Evolutionary conservation across 495 filamentous ascomycete species (phyloP).

Genomic region (Oidiodendron maius): DNA sequence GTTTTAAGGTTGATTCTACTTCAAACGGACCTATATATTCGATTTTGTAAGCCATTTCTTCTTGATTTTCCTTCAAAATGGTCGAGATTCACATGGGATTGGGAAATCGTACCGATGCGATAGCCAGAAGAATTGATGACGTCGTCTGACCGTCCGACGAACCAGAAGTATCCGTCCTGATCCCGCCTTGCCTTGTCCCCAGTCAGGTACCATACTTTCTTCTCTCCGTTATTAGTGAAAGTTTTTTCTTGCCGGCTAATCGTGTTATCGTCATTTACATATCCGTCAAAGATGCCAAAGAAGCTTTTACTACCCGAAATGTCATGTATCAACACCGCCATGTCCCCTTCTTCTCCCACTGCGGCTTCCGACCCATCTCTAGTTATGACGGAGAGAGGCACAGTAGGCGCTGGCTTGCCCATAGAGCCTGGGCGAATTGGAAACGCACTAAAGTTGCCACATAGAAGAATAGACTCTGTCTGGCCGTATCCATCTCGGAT

Average conservation of each 20-base stretch:
- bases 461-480: slow-evolving; percentile 4
- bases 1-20: slow-evolving; percentile 7
- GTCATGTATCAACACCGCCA: neutral
- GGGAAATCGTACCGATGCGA: slow-evolving; percentile 5
- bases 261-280: neutral
- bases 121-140: slow-evolving; percentile 13
- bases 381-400: slow-evolving; percentile 5
- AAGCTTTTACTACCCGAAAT: neutral
- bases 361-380: neutral
- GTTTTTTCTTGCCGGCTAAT: neutral
- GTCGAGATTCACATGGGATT: too few relatives aligned
- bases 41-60: too few relatives aligned
- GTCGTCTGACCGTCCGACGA: slow-evolving; percentile 7
- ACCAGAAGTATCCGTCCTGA: slow-evolving; percentile 11
- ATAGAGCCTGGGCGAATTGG: slow-evolving; percentile 2
- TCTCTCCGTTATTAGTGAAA: neutral
- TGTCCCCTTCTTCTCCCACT: slow-evolving; percentile 6
- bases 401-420: slow-evolving; percentile 6
- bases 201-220: slow-evolving; percentile 4
- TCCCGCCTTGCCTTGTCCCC: slow-evolving; percentile 7
- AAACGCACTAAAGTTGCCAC: slow-evolving; percentile 2
- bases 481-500: slow-evolving; percentile 10
- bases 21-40: slow-evolving; percentile 11
- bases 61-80: too few relatives aligned
- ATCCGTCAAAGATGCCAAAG: slow-evolving; percentile 13